Percentiles rank a stretch among this genome's conserved stretches.
These are phyloP conservation scores for Cyathus pygmaeus DNA, from an alignment of 1,284 basidiomycete genomes.

Conservation along the genomic window DNA sequence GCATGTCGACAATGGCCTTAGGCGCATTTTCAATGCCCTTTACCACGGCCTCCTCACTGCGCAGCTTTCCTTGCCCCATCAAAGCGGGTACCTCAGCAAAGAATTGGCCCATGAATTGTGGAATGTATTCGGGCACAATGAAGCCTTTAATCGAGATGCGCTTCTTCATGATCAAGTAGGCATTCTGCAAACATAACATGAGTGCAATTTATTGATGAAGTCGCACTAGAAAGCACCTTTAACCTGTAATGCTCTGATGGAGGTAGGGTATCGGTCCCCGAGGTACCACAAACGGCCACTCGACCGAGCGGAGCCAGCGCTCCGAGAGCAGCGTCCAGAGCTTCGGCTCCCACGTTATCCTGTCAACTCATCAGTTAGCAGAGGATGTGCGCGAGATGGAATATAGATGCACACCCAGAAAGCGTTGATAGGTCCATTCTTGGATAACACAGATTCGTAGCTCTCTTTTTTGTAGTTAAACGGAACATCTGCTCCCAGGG, in stretches of 20 bases:
- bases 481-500: slow-evolving; percentile 64
- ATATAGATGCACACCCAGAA: not conserved
- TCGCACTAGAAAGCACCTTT: slow-evolving; percentile 18
- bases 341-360: slow-evolving; percentile 65
- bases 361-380: slow-evolving; percentile 21
- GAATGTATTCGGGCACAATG: slow-evolving; percentile 50
- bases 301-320: slow-evolving; percentile 56
- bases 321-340: slow-evolving; percentile 59
- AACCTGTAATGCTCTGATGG: slow-evolving; percentile 14
- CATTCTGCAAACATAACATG: slow-evolving; percentile 22
- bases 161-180: slow-evolving; percentile 55
- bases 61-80: slow-evolving; percentile 15
- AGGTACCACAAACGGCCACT: slow-evolving; percentile 48
- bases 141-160: slow-evolving; percentile 65
- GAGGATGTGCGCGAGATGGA: slow-evolving; percentile 33
- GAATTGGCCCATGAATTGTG: slow-evolving; percentile 46
- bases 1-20: slow-evolving; percentile 14
- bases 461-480: slow-evolving; percentile 71
- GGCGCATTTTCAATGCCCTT: slow-evolving; percentile 16
- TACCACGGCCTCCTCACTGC: slow-evolving; percentile 9
- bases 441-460: slow-evolving; percentile 55
- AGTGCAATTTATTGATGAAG: slow-evolving; percentile 1
- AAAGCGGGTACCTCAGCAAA: slow-evolving; percentile 48
- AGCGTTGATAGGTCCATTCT: slow-evolving; percentile 56
- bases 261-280: not conserved